Percentiles rank a stretch among this genome's conserved stretches.
Conservation (phyloP, 2,329 filamentous ascomycete species). For the Calcarisporium arbuscula region DNA sequence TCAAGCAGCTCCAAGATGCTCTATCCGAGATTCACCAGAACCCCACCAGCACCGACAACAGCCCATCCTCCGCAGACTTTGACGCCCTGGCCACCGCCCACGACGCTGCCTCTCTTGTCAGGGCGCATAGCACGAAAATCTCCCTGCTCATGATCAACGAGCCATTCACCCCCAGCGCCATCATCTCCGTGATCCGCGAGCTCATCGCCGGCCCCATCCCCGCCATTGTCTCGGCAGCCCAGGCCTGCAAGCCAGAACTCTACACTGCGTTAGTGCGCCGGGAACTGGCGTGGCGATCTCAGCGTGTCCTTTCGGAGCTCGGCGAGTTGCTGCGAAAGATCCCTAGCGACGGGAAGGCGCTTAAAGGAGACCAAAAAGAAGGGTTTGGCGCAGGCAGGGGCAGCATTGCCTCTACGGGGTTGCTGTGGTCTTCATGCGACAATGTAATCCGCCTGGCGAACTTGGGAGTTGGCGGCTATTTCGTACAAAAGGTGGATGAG, state of each 20-base stretch:
- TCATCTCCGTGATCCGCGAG: constrained; percentile 63
- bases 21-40: constrained; percentile 33
- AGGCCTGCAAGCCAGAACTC: constrained; percentile 53
- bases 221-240: constrained; percentile 63
- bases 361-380: constrained; percentile 23
- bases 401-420: constrained; percentile 61
- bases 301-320: constrained; percentile 58
- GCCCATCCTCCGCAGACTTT: constrained; percentile 22
- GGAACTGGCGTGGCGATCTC: constrained; percentile 56
- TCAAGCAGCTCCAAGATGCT: constrained; percentile 36
- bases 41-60: constrained; percentile 1
- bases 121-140: constrained; percentile 79
- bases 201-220: constrained; percentile 69
- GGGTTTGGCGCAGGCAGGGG: constrained; percentile 36
- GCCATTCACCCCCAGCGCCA: constrained; percentile 75
- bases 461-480: constrained; percentile 62
- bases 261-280: constrained; percentile 59
- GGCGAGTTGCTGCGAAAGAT: constrained; percentile 54
- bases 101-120: constrained; percentile 66
- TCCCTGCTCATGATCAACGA: constrained; percentile 81
- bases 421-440: constrained; percentile 82
- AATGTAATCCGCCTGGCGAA: constrained; percentile 56
- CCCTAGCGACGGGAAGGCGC: constrained; percentile 48
- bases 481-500: constrained; percentile 66
- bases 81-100: constrained; percentile 62